Conservation (phyloP, 805 yeast species). For the Candida chauliodis region DNA sequence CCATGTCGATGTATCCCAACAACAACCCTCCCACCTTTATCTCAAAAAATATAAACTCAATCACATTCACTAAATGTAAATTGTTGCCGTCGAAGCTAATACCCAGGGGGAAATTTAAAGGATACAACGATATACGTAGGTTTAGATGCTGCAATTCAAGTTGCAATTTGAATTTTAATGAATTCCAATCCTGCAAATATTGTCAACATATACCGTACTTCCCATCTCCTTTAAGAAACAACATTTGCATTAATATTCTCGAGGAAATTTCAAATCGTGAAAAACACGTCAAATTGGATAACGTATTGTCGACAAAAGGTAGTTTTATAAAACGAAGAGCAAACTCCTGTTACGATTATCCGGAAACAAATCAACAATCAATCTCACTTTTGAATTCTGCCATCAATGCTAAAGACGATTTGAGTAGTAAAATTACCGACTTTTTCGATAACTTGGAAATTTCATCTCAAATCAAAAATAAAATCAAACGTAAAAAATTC, state of each 20-base stretch:
- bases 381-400: conserved; percentile 1
- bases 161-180: conserved; percentile 9
- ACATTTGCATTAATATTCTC: neutral
- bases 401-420: conserved; percentile 4
- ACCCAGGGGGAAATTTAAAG: conserved; percentile 10
- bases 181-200: conserved; percentile 12
- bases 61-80: conserved; percentile 8
- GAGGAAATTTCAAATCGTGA: neutral
- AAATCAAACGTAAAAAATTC: conserved; percentile 6
- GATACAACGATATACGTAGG: conserved; percentile 10
- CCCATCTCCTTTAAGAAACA: conserved; percentile 14
- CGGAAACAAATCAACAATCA: neutral
- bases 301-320: conserved; percentile 1
- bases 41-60: neutral
- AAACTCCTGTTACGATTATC: neutral
- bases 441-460: conserved; percentile 11
- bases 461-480: conserved; percentile 7
- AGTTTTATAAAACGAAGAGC: conserved; percentile 1
- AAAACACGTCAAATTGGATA: neutral
- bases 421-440: conserved; percentile 7
- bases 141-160: conserved; percentile 7
- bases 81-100: conserved; percentile 7
- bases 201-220: conserved; percentile 16
- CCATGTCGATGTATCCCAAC: too few relatives aligned
- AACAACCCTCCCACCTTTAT: neutral